Evolutionary conservation across 1,284 basidiomycete species (phyloP).

Genomic region (Ceratobasidium papillatum): DNA sequence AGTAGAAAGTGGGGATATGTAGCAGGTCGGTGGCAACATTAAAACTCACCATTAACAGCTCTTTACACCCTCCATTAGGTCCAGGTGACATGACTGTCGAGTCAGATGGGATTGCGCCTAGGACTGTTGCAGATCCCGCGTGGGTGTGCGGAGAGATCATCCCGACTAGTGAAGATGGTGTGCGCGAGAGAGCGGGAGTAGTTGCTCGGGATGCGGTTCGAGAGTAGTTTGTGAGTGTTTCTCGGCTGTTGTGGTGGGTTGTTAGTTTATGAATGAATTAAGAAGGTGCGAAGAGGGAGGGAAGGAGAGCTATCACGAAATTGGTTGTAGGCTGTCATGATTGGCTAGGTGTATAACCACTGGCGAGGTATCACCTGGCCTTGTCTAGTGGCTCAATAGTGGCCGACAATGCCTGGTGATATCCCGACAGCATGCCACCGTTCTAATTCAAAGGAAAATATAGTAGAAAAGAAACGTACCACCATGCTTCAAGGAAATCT

Average conservation of each 20-base stretch:
- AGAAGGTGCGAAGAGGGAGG: too few relatives aligned
- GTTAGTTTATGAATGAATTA: not conserved
- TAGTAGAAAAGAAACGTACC: conserved; percentile 4
- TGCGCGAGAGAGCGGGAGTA: conserved; percentile 33
- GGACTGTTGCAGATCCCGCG: not conserved
- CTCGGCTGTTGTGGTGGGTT: not conserved
- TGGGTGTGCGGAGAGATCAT: conserved; percentile 18
- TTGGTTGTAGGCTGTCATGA: too few relatives aligned
- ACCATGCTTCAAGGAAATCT: conserved; percentile 32
- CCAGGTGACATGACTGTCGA: conserved; percentile 21
- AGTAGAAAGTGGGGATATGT: too few relatives aligned
- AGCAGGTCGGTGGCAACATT: not conserved
- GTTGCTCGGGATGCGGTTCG: conserved; percentile 12
- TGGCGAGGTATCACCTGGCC: too few relatives aligned
- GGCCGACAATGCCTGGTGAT: too few relatives aligned
- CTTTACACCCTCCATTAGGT: conserved; percentile 23
- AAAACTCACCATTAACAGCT: conserved; percentile 3
- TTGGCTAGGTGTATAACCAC: too few relatives aligned
- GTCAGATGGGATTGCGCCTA: not conserved
- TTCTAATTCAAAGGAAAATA: too few relatives aligned
- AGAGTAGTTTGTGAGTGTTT: conserved; percentile 37
- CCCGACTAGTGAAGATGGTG: conserved; percentile 9
- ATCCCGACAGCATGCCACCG: too few relatives aligned
- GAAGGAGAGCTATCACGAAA: too few relatives aligned
- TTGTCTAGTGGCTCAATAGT: too few relatives aligned